phyloP scores from a whole-genome alignment of 768 basidiomycete species.

The Dictyophora rubrovolvata region DNA sequence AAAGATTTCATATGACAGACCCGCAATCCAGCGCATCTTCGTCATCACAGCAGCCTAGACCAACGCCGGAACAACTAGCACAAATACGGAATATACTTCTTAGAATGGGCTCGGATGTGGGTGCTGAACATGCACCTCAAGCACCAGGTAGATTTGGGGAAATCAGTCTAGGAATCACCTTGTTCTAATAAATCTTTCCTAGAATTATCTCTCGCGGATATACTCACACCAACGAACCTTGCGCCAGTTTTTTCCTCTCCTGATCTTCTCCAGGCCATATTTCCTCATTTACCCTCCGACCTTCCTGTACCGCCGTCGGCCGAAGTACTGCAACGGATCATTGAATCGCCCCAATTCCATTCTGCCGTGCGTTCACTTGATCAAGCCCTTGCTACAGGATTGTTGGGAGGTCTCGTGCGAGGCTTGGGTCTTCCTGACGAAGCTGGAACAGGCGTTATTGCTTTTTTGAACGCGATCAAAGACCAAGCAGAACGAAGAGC shows the following conservation, averaged over 20 bases:
- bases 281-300: conserved; percentile 76
- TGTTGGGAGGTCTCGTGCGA: conserved; percentile 64
- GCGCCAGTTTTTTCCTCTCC: conserved; percentile 61
- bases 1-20: not conserved
- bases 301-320: conserved; percentile 57
- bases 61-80: conserved; percentile 3
- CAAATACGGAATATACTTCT: conserved; percentile 5
- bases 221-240: conserved; percentile 66
- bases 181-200: conserved; percentile 3
- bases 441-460: conserved; percentile 66
- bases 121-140: not conserved
- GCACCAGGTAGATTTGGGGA: not conserved
- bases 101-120: not conserved
- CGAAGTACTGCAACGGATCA: conserved; percentile 62
- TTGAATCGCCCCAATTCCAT: conserved; percentile 79
- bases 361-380: conserved; percentile 72
- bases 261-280: conserved; percentile 55
- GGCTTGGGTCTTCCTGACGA: conserved; percentile 76
- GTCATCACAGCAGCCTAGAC: not conserved
- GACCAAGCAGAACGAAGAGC: conserved; percentile 57
- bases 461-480: conserved; percentile 72
- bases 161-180: not conserved
- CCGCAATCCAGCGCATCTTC: not conserved
- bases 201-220: conserved; percentile 64
- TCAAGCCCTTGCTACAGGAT: conserved; percentile 72